Conservation (phyloP, 202 grass and related monocot genomes). For the Schoenoplectus tabernaemontani region DNA sequence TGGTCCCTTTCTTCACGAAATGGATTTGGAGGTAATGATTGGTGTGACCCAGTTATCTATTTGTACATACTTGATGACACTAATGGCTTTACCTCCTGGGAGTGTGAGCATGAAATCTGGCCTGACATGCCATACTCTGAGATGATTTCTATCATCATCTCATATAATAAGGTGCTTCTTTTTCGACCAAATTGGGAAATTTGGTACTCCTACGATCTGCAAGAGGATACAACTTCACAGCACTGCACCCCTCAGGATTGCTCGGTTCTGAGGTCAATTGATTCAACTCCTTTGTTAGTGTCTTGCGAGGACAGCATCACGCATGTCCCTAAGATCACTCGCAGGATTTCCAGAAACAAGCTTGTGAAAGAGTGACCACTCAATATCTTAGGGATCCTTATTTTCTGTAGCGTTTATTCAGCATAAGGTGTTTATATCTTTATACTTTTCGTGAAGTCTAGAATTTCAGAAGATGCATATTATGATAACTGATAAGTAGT, state of each 20-base stretch:
- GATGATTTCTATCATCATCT: background rate
- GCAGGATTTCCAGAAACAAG: conserved; percentile 2
- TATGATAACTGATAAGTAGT: background rate
- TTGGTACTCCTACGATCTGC: conserved; percentile 3
- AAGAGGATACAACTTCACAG: background rate
- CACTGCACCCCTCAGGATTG: background rate
- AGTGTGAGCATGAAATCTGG: conserved; percentile 15
- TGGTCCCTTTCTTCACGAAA: background rate
- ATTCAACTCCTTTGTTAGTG: conserved; percentile 6
- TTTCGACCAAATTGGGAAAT: conserved; percentile 7
- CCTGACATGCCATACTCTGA: conserved; percentile 13
- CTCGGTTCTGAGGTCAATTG: conserved; percentile 1
- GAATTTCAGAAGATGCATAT: background rate
- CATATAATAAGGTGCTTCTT: conserved; percentile 3
- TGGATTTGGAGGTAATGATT: background rate
- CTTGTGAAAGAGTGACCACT: background rate
- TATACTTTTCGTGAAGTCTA: background rate
- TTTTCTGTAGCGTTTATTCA: background rate
- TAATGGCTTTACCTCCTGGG: background rate
- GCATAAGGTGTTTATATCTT: background rate
- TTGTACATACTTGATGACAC: conserved; percentile 5
- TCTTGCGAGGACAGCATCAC: conserved; percentile 2
- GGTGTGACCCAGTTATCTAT: background rate
- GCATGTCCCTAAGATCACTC: background rate
- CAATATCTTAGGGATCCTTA: background rate